Evolutionary conservation across 2,329 filamentous ascomycete species (phyloP).

Genomic region (Raffaelea ambrosiae): DNA sequence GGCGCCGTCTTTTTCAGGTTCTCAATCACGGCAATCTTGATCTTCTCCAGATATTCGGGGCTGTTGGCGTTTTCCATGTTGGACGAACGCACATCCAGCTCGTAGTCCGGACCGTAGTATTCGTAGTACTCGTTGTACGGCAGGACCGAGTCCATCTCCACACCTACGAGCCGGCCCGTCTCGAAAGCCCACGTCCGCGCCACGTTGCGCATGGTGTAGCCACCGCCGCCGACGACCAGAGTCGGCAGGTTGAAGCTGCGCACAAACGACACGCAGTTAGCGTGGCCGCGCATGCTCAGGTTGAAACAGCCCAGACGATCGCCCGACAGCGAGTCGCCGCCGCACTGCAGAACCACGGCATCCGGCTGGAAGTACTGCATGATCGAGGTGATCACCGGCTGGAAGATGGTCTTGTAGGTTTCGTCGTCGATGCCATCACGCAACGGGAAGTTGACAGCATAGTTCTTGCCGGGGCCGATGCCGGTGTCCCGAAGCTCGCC

Average conservation of each 20-base stretch:
- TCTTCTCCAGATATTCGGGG: constrained; percentile 69
- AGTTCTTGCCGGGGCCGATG: constrained; percentile 79
- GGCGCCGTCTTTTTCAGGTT: constrained; percentile 81
- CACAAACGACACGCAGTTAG: constrained; percentile 86
- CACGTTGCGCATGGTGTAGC: constrained; percentile 96
- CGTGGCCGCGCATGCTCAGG: constrained; percentile 91
- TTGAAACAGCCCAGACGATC: constrained; percentile 96
- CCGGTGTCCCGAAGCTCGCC: constrained; percentile 81
- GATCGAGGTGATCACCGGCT: constrained; percentile 78
- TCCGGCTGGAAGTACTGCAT: constrained; percentile 83
- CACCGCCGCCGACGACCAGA: constrained; percentile 88
- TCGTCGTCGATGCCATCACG: constrained; percentile 86
- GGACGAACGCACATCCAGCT: constrained; percentile 79
- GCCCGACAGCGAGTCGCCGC: constrained; percentile 87
- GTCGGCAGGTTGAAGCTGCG: constrained; percentile 79
- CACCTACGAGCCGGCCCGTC: constrained; percentile 79
- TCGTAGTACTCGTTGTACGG: constrained; percentile 96
- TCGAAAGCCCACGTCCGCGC: constrained; percentile 96
- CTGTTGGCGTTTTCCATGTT: constrained; percentile 91
- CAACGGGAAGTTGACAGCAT: constrained; percentile 84
- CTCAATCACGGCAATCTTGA: constrained; percentile 73
- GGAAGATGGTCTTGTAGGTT: constrained; percentile 85
- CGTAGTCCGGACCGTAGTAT: constrained; percentile 87
- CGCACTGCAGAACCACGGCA: constrained; percentile 92
- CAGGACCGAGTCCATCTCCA: constrained; percentile 71